phyloP scores from a whole-genome alignment of 371 early-diverging fungal species.

The Lichtheimia corymbifera region DNA sequence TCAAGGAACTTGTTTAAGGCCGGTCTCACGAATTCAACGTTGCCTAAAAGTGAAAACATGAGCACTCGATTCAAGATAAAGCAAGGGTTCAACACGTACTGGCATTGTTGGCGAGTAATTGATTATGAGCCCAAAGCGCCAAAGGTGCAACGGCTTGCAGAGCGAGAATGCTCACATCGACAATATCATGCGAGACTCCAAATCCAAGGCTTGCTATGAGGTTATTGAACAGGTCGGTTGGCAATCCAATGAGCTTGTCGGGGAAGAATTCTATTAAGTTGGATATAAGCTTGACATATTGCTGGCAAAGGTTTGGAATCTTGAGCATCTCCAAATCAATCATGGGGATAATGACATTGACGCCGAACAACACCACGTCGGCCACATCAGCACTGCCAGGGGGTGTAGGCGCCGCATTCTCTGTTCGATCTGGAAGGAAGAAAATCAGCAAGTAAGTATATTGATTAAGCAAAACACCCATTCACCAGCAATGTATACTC shows the following conservation, averaged over 20 bases:
- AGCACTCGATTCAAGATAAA: not conserved
- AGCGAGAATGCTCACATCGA: conserved; percentile 62
- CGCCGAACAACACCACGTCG: conserved; percentile 72
- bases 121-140: conserved; percentile 54
- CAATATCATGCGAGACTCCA: conserved; percentile 62
- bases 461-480: too few species aligned
- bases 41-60: not conserved
- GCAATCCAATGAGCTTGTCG: conserved; percentile 59
- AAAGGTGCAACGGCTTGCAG: conserved; percentile 66
- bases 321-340: conserved; percentile 74
- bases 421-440: conserved; percentile 8
- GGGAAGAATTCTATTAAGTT: conserved; percentile 70
- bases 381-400: conserved; percentile 46
- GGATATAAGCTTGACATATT: conserved; percentile 69
- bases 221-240: conserved; percentile 54
- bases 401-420: conserved; percentile 10
- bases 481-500: conserved; percentile 13
- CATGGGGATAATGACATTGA: conserved; percentile 70
- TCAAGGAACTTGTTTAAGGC: conserved; percentile 57
- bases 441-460: too few species aligned
- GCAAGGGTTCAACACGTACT: not conserved
- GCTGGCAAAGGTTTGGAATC: conserved; percentile 70
- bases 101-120: conserved; percentile 19
- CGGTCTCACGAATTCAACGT: conserved; percentile 38
- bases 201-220: conserved; percentile 68